Evolutionary conservation across 306 rosid genomes (phyloP).

Genomic region (Delonix regia): DNA sequence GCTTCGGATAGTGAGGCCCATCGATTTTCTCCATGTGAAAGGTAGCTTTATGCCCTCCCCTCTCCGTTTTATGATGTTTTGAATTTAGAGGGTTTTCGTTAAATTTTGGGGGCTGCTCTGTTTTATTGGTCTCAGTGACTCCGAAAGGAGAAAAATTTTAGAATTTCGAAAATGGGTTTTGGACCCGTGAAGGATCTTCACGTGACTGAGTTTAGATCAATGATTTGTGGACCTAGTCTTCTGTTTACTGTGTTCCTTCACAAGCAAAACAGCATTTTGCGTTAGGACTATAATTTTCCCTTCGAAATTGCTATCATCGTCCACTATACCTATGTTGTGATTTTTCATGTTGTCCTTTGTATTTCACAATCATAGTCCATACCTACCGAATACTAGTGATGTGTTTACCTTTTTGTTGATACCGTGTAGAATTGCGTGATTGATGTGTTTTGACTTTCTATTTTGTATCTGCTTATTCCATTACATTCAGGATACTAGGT

Average conservation of each 20-base stretch:
- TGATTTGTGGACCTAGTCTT: conserved; percentile 14
- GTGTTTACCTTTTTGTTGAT: background rate
- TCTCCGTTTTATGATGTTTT: background rate
- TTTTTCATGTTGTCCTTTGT: background rate
- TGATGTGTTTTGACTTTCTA: conserved; percentile 26
- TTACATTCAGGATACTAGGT: conserved; percentile 45
- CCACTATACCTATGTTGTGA: no score
- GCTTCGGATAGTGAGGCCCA: conserved; percentile 18
- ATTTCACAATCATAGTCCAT: background rate
- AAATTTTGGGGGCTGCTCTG: conserved; percentile 9
- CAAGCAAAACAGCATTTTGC: conserved; percentile 30
- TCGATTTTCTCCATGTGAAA: background rate
- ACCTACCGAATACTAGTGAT: background rate
- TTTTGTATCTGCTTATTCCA: conserved; percentile 26
- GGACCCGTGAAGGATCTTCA: conserved; percentile 9
- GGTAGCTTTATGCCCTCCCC: conserved; percentile 31
- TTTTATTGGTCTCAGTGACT: conserved; percentile 34
- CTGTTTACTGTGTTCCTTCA: background rate
- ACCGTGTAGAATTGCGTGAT: background rate
- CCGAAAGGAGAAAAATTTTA: background rate
- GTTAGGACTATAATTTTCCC: conserved; percentile 20
- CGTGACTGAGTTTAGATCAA: conserved; percentile 17
- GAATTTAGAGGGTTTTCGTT: background rate
- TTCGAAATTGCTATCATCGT: background rate
- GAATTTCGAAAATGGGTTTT: conserved; percentile 37